Conservation (phyloP, 116 monocot species). For the Iris pallida region DNA sequence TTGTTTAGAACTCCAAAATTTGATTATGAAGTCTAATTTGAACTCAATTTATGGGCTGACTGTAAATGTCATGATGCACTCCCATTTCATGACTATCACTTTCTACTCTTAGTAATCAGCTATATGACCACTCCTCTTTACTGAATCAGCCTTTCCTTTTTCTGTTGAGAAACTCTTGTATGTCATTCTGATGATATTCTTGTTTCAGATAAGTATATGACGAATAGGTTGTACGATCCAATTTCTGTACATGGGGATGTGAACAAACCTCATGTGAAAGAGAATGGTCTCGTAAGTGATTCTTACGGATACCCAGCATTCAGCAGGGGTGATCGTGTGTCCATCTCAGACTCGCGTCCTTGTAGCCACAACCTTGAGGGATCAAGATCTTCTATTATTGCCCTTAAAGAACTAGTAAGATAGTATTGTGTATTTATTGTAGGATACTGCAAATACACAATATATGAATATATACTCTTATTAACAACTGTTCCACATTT, state of each 20-base stretch:
- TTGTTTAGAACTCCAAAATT: too few species aligned
- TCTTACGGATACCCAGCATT: slow-evolving; percentile 34
- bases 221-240: slow-evolving; percentile 18
- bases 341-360: slow-evolving; percentile 19
- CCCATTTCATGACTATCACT: too few species aligned
- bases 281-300: slow-evolving; percentile 46
- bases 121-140: too few species aligned
- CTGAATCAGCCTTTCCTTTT: too few species aligned
- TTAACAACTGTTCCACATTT: slow-evolving; percentile 6
- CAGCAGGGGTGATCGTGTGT: slow-evolving; percentile 22
- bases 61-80: too few species aligned
- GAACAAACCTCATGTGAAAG: slow-evolving; percentile 35
- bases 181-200: slow-evolving; percentile 8
- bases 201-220: slow-evolving; percentile 63
- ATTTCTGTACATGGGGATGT: slow-evolving; percentile 28
- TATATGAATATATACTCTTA: neutral
- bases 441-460: neutral
- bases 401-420: slow-evolving; percentile 81
- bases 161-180: neutral
- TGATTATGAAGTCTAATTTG: too few species aligned
- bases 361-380: slow-evolving; percentile 26
- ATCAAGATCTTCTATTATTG: slow-evolving; percentile 24
- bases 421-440: neutral
- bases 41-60: too few species aligned
- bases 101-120: too few species aligned